Evolutionary conservation across 805 yeast genomes (phyloP).

Genomic region (Candida dajiaensis): DNA sequence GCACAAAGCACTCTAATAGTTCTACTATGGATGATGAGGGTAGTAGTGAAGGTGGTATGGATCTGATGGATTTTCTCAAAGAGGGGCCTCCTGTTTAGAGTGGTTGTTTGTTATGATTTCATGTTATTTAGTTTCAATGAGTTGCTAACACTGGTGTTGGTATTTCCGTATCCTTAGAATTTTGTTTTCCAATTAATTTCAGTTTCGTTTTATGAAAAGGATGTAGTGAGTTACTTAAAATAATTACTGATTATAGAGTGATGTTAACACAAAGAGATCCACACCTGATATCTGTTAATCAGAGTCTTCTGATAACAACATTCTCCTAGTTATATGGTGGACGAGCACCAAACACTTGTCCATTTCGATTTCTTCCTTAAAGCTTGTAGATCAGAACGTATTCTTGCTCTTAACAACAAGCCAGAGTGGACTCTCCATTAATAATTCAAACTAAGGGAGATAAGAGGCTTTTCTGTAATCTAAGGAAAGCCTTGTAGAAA

Average conservation of each 20-base stretch:
- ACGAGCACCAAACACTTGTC: background rate
- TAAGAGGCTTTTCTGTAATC: too few species aligned
- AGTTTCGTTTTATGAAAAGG: too few species aligned
- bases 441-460: too few species aligned
- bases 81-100: conserved; percentile 29
- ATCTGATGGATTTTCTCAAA: conserved; percentile 40
- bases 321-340: background rate
- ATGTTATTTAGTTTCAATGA: background rate
- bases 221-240: too few species aligned
- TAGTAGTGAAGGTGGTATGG: conserved; percentile 29
- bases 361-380: background rate
- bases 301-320: background rate
- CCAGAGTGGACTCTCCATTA: background rate
- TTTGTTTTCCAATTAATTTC: background rate
- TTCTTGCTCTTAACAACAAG: background rate
- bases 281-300: too few species aligned
- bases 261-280: too few species aligned
- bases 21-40: conserved; percentile 1
- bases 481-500: background rate
- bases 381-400: background rate
- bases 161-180: background rate
- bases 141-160: background rate
- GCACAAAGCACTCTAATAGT: background rate
- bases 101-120: background rate
- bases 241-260: too few species aligned